Evolutionary conservation across 805 yeast species (phyloP).

Genomic region (Yarrowia sp.): DNA sequence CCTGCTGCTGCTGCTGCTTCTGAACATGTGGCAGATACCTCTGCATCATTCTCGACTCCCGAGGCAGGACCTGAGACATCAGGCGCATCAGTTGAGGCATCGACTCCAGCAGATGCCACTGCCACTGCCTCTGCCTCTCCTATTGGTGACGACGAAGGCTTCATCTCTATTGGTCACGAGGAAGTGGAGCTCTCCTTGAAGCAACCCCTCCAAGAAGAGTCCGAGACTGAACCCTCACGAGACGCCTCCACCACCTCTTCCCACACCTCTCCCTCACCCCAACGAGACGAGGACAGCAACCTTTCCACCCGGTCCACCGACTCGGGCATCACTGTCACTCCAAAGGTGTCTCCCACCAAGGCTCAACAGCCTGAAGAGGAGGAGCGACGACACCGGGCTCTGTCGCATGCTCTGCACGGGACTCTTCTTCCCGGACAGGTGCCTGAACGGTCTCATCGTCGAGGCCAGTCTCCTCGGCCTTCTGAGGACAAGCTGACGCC

Average conservation of each 20-base stretch:
- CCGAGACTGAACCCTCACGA: neutral
- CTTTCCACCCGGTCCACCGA: neutral
- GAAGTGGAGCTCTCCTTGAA: neutral
- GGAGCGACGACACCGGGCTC: slow-evolving; percentile 1
- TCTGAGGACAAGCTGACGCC: slow-evolving; percentile 1
- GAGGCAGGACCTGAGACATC: neutral
- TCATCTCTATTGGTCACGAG: neutral
- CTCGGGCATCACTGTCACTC: slow-evolving; percentile 21
- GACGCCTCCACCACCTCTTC: neutral
- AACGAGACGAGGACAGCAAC: neutral
- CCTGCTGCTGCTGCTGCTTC: too few species aligned
- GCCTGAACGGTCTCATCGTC: slow-evolving; percentile 24
- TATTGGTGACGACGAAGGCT: neutral
- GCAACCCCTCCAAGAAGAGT: neutral
- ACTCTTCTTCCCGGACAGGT: neutral
- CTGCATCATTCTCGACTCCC: too few species aligned
- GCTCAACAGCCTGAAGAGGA: slow-evolving; percentile 4
- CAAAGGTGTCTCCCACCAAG: slow-evolving; percentile 16
- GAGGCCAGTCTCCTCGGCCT: slow-evolving; percentile 19
- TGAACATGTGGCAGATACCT: too few species aligned
- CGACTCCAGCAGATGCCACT: too few species aligned
- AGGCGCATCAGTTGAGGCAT: neutral
- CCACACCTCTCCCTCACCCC: neutral
- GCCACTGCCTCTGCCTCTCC: neutral
- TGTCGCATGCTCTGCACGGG: slow-evolving; percentile 3